Base-by-base conservation (phyloP, 306 rosid genomes). In the Inga laurina region DNA sequence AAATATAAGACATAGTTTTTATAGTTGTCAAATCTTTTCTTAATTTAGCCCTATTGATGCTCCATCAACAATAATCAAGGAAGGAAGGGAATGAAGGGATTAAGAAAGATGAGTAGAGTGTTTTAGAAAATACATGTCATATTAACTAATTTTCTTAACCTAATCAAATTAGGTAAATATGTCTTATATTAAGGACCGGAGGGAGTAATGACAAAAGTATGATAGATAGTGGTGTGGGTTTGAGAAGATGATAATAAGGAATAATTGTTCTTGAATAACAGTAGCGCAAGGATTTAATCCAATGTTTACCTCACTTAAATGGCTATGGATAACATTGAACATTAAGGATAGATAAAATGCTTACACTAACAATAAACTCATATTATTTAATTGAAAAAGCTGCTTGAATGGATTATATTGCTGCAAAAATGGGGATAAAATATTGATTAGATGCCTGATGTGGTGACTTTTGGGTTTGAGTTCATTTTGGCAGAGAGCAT, bases 401-500 rank as follows among this genome's bases (percentile, higher is more conserved):
- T 67, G 13, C 27, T 18, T 68, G 24, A 34, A 67, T 35, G 48
- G 48, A 21, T 81, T 24, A 49, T 24, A 66, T 77, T 73, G 21
- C 30, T 39, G 32, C 16, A 54, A 56, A 54, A 67, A 19, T 27
- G 71, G 66, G 10, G 19, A 77, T 74, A 41, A 56, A 46, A 18
- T 14, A 27, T 71, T 32, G 43, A 39, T 9, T 9, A 18, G 74
- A 69, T 39, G 30, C 11, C 14, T 69, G 49, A 21, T 64, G 49
- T 75, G 51, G 41, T 84, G 37, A 78, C 49, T 70, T 67, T 30
- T 62, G 45, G 34, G 34, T 82, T 76, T 84, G 68, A 18, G 73
- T 83, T 82, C 41, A 80, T 59, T 16, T 84, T 78, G 72, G 84
- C 83, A 93, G 99, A 86, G 74, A 74, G 87, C 99, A 82, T 91